phyloP scores from a whole-genome alignment of 768 basidiomycete species.

The Mycena rosella region DNA sequence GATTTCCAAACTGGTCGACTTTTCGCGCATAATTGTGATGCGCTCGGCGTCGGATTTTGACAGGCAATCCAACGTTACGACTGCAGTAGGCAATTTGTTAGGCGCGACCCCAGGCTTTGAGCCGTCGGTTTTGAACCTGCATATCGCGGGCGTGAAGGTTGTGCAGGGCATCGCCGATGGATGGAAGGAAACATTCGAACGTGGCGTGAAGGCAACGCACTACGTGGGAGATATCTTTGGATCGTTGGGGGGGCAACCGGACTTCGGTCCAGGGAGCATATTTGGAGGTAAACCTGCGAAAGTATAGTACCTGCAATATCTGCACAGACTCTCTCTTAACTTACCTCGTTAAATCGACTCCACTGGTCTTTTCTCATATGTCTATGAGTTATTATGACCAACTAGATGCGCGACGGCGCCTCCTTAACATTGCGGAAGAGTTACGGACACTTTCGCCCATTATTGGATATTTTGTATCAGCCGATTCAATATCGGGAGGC shows the following conservation, averaged over 20 bases:
- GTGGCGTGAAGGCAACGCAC: slow-evolving; percentile 47
- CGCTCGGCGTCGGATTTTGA: slow-evolving; percentile 55
- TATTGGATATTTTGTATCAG: too few relatives aligned
- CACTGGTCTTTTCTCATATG: too few relatives aligned
- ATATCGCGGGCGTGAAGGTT: slow-evolving; percentile 52
- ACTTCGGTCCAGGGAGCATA: slow-evolving; percentile 39
- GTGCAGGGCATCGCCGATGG: slow-evolving; percentile 50
- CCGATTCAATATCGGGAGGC: too few relatives aligned
- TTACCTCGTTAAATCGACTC: too few relatives aligned
- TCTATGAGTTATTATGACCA: too few relatives aligned
- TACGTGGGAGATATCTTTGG: slow-evolving; percentile 47
- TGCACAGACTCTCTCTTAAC: too few relatives aligned
- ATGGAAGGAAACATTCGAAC: slow-evolving; percentile 49
- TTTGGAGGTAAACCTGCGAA: neutral
- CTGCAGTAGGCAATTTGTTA: slow-evolving; percentile 45
- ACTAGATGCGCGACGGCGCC: too few relatives aligned
- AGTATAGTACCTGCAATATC: too few relatives aligned
- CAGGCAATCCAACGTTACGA: slow-evolving; percentile 38
- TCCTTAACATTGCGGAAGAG: too few relatives aligned
- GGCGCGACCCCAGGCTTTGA: slow-evolving; percentile 47
- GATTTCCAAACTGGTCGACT: slow-evolving; percentile 43
- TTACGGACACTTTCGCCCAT: too few relatives aligned
- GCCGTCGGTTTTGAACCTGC: slow-evolving; percentile 51
- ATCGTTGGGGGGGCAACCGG: slow-evolving; percentile 42
- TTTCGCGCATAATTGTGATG: slow-evolving; percentile 52